Evolutionary conservation across 2,329 filamentous ascomycete species (phyloP), one percentile per base, ranked within the genome.

Genomic region (Colletotrichum orchidophilum): DNA sequence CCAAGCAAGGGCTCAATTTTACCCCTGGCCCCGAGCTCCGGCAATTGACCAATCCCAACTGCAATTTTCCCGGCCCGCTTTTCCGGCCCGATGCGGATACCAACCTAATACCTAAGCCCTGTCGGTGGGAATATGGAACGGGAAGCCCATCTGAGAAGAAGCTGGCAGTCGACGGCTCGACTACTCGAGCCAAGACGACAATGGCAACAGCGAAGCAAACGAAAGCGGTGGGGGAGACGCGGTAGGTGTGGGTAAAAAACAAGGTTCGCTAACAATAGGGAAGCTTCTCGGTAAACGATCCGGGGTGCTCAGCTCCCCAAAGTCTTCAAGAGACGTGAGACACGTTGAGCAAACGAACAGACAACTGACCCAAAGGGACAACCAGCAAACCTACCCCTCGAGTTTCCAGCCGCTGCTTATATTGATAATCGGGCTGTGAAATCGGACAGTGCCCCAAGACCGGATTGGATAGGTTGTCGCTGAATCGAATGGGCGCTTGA

Each of bases 81-180:
- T 52, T 57, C 50, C 64, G 68, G 68, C 57, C 64, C 64, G 58
- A 57, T 68, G 64, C 46, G 68, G 68, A 68, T 68, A 49, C 64
- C 31, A 29, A 33, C 26, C n/a, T n/a, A n/a, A n/a, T n/a, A n/a
- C n/a, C n/a, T n/a, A 68, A 63, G 35, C 64, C 64, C 68, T 70
- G 55, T 27, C 33, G 27, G 50, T 29, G 42, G 58, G 53, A 68
- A 64, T 58, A 46, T 58, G 50, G 46, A 57, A 60, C 64, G 63
- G 67, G 63, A 68, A 60, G 18, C 26, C 24, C 39, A 66, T 50
- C 63, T 35, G 50, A 35, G 15, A n/a, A 63, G 33, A 27, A 42
- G 35, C 35, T n/a, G 11, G 9, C 15, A 60, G 39, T 13, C 9
- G 31, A n/a, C n/a, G n/a, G 5, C n/a, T 3, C 39, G n/a, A 46